Conservation (phyloP, 345 rosid genomes). For the Hibiscus mutabilis region DNA sequence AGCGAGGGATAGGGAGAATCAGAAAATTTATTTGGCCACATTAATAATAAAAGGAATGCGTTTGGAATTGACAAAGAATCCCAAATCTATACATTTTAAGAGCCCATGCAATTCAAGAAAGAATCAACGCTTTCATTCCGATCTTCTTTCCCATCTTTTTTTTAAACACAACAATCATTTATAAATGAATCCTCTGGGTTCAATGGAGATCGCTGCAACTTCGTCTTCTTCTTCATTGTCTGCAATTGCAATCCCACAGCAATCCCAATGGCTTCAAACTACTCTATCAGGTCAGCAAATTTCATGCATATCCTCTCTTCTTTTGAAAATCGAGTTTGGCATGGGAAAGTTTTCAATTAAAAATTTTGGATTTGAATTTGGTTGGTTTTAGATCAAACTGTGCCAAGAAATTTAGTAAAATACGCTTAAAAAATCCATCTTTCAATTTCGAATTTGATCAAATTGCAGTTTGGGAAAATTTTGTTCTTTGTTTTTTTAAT, state of each 20-base stretch:
- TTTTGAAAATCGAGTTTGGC: too few species aligned
- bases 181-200: background rate
- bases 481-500: too few species aligned
- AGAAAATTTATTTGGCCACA: background rate
- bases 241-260: slow-evolving; percentile 8
- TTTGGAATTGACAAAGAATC: background rate
- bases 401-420: too few species aligned
- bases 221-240: background rate
- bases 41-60: background rate
- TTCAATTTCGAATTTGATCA: too few species aligned
- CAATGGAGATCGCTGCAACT: slow-evolving; percentile 1
- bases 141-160: slow-evolving; percentile 17
- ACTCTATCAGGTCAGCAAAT: slow-evolving; percentile 28
- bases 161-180: background rate
- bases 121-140: background rate
- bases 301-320: background rate
- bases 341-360: too few species aligned
- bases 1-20: background rate
- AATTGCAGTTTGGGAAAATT: too few species aligned
- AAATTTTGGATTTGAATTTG: too few species aligned
- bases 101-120: background rate
- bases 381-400: too few species aligned
- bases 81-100: background rate
- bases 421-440: too few species aligned
- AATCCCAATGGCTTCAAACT: slow-evolving; percentile 34